Percentiles rank a stretch among this genome's conserved stretches.
Evolutionary conservation across 2,329 filamentous ascomycete species (phyloP).

Genomic region (Pseudopyrenochaeta lycopersici): DNA sequence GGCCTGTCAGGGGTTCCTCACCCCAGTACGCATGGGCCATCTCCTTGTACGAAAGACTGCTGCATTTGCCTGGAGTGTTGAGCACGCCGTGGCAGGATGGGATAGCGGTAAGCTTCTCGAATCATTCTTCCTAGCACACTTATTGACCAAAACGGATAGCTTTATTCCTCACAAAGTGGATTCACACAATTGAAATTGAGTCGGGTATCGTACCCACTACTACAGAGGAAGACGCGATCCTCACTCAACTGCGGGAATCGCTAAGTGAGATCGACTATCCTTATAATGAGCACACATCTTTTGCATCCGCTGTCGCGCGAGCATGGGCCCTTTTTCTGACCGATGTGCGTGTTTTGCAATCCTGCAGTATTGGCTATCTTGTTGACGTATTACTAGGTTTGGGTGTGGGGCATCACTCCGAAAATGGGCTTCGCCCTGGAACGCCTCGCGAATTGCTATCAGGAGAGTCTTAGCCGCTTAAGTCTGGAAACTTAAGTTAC

Average conservation of each 20-base stretch:
- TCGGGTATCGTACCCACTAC: conserved; percentile 14
- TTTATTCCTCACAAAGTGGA: conserved; percentile 45
- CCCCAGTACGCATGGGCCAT: conserved; percentile 35
- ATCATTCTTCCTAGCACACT: not conserved
- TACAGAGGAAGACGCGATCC: conserved; percentile 31
- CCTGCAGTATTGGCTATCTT: not conserved
- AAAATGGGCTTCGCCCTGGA: conserved; percentile 25
- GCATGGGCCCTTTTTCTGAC: conserved; percentile 39
- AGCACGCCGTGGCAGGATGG: conserved; percentile 47
- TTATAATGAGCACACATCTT: conserved; percentile 14
- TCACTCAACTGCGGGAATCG: conserved; percentile 30
- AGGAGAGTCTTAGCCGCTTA: not conserved
- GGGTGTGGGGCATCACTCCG: conserved; percentile 29
- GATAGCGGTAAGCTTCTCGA: conserved; percentile 25
- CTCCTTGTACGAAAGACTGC: conserved; percentile 43
- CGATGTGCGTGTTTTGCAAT: conserved; percentile 18
- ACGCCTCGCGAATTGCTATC: conserved; percentile 10
- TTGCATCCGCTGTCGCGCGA: conserved; percentile 40
- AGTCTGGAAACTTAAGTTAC: not conserved
- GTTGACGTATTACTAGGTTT: conserved; percentile 2
- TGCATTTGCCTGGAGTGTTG: conserved; percentile 44
- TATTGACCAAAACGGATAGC: conserved; percentile 15
- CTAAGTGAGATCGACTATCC: conserved; percentile 34
- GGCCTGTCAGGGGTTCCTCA: conserved; percentile 37
- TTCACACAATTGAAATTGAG: conserved; percentile 39